These are phyloP conservation scores for Tulasnella sp. DNA, from an alignment of 768 basidiomycete species.

Conservation along the genomic window DNA sequence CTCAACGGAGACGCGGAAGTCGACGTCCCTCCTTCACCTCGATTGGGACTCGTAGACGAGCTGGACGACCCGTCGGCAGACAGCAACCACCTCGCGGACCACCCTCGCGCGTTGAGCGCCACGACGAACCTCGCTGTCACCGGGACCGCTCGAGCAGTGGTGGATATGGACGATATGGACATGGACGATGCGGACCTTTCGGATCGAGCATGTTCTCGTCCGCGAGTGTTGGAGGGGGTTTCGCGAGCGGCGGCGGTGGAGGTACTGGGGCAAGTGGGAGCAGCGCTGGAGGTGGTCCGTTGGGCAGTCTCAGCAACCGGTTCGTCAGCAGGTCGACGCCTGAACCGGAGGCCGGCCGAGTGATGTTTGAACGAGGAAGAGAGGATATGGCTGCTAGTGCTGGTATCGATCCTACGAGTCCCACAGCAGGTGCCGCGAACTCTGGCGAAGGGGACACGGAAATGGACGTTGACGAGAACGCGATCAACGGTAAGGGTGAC, in stretches of 20 bases:
- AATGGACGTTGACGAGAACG: not conserved
- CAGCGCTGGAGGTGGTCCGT: no score
- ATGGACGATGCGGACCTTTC: constrained; percentile 15
- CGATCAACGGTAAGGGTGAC: not conserved
- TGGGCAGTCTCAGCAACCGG: no score
- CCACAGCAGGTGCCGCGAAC: not conserved
- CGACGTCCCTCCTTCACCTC: constrained; percentile 17
- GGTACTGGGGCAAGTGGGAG: not conserved
- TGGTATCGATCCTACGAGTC: not conserved
- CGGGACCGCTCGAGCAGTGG: not conserved
- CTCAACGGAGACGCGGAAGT: constrained; percentile 26
- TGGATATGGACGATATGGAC: constrained; percentile 19
- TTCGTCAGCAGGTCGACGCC: not conserved
- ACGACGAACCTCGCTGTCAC: constrained; percentile 12
- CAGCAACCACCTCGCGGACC: constrained; percentile 65
- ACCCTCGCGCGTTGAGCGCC: constrained; percentile 51
- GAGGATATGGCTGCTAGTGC: not conserved
- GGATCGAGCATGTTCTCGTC: constrained; percentile 1
- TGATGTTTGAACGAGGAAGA: not conserved
- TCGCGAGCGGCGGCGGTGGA: not conserved
- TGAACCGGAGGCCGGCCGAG: constrained; percentile 12
- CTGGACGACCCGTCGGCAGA: constrained; percentile 66
- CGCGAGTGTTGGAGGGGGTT: not conserved
- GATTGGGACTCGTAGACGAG: constrained; percentile 69
- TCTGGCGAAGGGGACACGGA: not conserved